phyloP scores from a whole-genome alignment of 495 filamentous ascomycete genomes.

The Hamigera avellanea region DNA sequence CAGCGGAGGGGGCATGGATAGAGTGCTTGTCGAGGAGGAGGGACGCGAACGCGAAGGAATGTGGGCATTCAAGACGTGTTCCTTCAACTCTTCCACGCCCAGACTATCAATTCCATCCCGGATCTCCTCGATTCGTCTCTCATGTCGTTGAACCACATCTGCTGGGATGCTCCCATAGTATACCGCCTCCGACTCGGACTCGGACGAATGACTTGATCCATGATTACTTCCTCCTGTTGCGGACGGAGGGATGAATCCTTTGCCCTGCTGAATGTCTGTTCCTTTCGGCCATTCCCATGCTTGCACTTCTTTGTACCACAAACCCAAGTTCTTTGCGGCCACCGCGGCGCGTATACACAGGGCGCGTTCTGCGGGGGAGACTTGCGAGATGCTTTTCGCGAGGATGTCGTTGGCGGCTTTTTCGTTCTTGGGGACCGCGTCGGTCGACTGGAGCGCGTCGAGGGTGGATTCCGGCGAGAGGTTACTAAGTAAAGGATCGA shows the following conservation, averaged over 20 bases:
- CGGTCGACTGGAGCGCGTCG: constrained; percentile 40
- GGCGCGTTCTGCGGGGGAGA: constrained; percentile 53
- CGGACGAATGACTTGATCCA: not conserved
- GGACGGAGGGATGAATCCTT: constrained; percentile 45
- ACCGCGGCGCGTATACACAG: constrained; percentile 64
- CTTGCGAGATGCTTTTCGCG: constrained; percentile 53
- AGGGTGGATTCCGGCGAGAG: constrained; percentile 45
- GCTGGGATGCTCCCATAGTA: constrained; percentile 63
- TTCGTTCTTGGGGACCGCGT: constrained; percentile 40
- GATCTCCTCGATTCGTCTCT: constrained; percentile 68
- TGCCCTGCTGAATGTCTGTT: constrained; percentile 23
- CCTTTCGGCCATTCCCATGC: constrained; percentile 61
- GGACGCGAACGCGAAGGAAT: constrained; percentile 44
- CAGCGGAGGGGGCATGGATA: constrained; percentile 42
- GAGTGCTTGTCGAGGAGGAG: constrained; percentile 39
- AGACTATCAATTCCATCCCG: constrained; percentile 63
- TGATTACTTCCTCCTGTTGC: not conserved
- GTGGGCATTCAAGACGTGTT: constrained; percentile 73
- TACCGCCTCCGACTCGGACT: constrained; percentile 16
- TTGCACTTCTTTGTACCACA: constrained; percentile 69
- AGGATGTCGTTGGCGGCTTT: constrained; percentile 39
- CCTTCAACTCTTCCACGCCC: constrained; percentile 83
- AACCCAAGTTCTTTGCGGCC: constrained; percentile 58
- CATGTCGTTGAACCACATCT: constrained; percentile 50
- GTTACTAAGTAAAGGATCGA: constrained; percentile 42